Evolutionary conservation across 305 asterid species (phyloP).

Genomic region (Andrographis paniculata): DNA sequence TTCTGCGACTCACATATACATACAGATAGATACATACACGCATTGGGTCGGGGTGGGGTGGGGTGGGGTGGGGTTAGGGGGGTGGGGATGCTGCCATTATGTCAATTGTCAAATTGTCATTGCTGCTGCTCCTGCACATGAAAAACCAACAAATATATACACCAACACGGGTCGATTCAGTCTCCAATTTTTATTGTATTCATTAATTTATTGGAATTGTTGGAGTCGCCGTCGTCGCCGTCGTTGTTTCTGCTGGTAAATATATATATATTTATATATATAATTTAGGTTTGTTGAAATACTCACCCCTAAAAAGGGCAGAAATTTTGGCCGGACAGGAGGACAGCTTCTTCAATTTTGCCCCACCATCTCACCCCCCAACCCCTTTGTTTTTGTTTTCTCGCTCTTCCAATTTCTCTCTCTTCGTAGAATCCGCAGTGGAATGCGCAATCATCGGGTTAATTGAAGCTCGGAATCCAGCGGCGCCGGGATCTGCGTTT

Average conservation of each 20-base stretch:
- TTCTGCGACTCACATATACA: neutral
- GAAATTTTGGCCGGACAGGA: constrained; percentile 19
- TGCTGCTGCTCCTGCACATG: constrained; percentile 17
- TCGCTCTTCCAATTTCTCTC: constrained; percentile 20
- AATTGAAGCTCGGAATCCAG: constrained; percentile 21
- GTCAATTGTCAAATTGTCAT: constrained; percentile 25
- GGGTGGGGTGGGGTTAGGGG: no score
- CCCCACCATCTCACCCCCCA: constrained; percentile 23
- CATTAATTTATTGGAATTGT: neutral
- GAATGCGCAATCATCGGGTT: constrained; percentile 27
- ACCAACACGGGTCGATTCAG: constrained; percentile 19
- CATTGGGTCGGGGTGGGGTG: constrained; percentile 4
- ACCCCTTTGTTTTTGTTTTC: neutral
- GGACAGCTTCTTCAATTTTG: constrained; percentile 19
- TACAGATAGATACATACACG: neutral
- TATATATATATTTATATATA: neutral
- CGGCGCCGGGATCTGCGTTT: constrained; percentile 44
- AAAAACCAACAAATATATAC: constrained; percentile 11
- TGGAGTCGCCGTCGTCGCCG: no score
- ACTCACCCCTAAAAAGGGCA: constrained; percentile 13
- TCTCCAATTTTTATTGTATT: neutral
- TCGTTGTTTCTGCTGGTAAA: no score
- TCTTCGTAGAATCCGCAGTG: constrained; percentile 9
- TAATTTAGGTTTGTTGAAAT: neutral
- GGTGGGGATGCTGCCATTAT: no score